A percentile compares a stretch with the other conserved stretches of the same genome.
Conservation (phyloP, 768 basidiomycete genomes). For the Lanmaoa rubissima region DNA sequence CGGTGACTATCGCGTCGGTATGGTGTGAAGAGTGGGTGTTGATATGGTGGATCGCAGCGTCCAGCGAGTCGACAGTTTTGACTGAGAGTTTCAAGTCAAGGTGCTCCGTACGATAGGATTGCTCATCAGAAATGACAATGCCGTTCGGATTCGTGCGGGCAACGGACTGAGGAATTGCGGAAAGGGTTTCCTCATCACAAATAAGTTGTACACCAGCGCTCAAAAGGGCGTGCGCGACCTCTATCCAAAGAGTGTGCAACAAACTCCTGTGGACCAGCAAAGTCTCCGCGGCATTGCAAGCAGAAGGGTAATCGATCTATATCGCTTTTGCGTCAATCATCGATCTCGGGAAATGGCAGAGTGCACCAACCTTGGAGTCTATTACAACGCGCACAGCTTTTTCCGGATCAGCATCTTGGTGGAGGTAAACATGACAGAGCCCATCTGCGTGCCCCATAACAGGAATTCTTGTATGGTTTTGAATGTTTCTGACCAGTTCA, state of each 20-base stretch:
- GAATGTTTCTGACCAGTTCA: constrained; percentile 82
- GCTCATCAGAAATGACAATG: constrained; percentile 54
- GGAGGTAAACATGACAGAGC: constrained; percentile 85
- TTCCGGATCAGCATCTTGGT: constrained; percentile 71
- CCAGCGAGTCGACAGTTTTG: constrained; percentile 65
- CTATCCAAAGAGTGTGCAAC: constrained; percentile 74
- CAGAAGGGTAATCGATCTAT: constrained; percentile 91
- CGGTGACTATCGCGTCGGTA: constrained; percentile 91
- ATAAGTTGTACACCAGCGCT: constrained; percentile 68
- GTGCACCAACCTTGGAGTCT: constrained; percentile 78
- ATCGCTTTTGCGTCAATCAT: constrained; percentile 1
- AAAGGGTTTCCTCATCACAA: constrained; percentile 68
- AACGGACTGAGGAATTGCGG: constrained; percentile 47
- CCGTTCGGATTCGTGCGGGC: constrained; percentile 37
- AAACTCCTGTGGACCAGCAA: constrained; percentile 79
- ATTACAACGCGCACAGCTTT: constrained; percentile 82
- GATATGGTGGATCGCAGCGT: constrained; percentile 81
- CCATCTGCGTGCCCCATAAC: constrained; percentile 99
- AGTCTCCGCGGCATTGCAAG: constrained; percentile 92
- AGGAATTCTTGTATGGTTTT: constrained; percentile 86
- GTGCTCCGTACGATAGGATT: constrained; percentile 84
- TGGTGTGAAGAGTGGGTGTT: constrained; percentile 94
- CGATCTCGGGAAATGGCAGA: not conserved
- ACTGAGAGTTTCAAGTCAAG: constrained; percentile 85
- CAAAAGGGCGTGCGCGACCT: constrained; percentile 72